These are phyloP conservation scores for Gliomastix tumulicola DNA, from an alignment of 2,329 filamentous ascomycete genomes.

Conservation along the genomic window DNA sequence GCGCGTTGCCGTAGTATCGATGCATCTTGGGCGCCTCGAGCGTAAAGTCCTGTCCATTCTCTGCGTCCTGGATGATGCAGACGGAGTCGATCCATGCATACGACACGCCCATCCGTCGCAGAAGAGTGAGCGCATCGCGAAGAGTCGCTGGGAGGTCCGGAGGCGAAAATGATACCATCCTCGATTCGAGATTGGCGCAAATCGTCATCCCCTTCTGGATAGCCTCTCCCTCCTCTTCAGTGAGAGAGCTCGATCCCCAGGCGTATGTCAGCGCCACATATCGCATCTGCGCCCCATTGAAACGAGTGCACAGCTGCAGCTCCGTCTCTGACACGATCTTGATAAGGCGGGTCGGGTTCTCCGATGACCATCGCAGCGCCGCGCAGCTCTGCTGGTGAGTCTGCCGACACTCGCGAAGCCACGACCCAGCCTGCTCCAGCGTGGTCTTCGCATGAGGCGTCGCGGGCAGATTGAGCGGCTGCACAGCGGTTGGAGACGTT, in stretches of 20 bases:
- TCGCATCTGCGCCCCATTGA: not conserved
- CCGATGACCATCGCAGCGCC: not conserved
- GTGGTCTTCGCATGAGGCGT: not conserved
- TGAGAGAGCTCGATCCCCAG: not conserved
- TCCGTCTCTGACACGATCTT: not conserved
- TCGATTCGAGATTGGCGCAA: not conserved
- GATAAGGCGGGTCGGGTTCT: not conserved
- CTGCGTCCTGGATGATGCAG: not conserved
- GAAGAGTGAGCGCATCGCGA: not conserved
- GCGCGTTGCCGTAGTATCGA: not conserved
- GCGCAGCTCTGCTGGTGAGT: not conserved
- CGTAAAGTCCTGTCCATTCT: not conserved
- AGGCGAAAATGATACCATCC: not conserved
- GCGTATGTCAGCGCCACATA: not conserved
- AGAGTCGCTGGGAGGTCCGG: not conserved
- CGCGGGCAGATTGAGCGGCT: not conserved
- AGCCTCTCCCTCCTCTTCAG: not conserved
- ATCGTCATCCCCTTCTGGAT: not conserved
- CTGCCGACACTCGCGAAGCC: not conserved
- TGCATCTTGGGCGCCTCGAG: not conserved
- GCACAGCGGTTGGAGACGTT: not conserved
- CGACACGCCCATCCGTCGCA: not conserved
- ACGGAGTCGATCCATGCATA: not conserved
- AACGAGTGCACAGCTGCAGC: not conserved
- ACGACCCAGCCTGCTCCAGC: not conserved